A percentile compares a stretch with the other conserved stretches of the same genome.
Evolutionary conservation across 805 yeast genomes (phyloP).

Genomic region (Pichia membranifaciens): DNA sequence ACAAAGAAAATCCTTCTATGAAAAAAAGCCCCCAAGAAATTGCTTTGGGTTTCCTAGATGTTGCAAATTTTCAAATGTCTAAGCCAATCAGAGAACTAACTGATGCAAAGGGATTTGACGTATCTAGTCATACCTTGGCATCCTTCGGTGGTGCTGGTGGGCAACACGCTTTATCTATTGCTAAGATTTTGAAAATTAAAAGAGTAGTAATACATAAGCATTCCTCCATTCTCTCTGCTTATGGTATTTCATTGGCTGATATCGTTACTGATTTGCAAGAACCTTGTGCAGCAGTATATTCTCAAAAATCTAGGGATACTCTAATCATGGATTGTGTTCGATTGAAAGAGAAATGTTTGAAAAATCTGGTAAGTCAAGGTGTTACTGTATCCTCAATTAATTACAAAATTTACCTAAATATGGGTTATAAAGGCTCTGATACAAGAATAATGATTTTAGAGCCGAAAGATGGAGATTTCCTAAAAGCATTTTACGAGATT

Average conservation of each 20-base stretch:
- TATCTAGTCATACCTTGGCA: slow-evolving; percentile 63
- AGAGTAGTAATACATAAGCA: slow-evolving; percentile 71
- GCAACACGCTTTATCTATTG: slow-evolving; percentile 78
- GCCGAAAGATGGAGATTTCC: slow-evolving; percentile 26
- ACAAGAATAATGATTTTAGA: slow-evolving; percentile 58
- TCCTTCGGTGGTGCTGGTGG: slow-evolving; percentile 95
- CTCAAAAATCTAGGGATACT: slow-evolving; percentile 24
- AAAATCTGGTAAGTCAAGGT: slow-evolving; percentile 47
- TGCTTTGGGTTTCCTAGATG: slow-evolving; percentile 74
- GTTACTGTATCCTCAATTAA: background rate
- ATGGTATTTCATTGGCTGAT: slow-evolving; percentile 84
- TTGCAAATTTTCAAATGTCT: slow-evolving; percentile 85
- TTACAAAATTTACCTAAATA: slow-evolving; percentile 46
- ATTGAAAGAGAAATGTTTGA: slow-evolving; percentile 39
- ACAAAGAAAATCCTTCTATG: slow-evolving; percentile 40
- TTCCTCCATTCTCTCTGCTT: slow-evolving; percentile 80
- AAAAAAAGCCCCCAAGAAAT: slow-evolving; percentile 55
- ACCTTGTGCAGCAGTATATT: slow-evolving; percentile 51
- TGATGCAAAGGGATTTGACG: slow-evolving; percentile 73
- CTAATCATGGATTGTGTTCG: slow-evolving; percentile 41
- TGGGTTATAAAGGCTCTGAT: slow-evolving; percentile 84
- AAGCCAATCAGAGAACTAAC: slow-evolving; percentile 80
- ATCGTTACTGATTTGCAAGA: slow-evolving; percentile 72
- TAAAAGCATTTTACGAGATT: slow-evolving; percentile 42
- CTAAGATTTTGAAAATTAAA: slow-evolving; percentile 60